These are phyloP conservation scores for Rhodomyrtus tomentosa DNA, from an alignment of 345 rosid species.

Conservation along the genomic window DNA sequence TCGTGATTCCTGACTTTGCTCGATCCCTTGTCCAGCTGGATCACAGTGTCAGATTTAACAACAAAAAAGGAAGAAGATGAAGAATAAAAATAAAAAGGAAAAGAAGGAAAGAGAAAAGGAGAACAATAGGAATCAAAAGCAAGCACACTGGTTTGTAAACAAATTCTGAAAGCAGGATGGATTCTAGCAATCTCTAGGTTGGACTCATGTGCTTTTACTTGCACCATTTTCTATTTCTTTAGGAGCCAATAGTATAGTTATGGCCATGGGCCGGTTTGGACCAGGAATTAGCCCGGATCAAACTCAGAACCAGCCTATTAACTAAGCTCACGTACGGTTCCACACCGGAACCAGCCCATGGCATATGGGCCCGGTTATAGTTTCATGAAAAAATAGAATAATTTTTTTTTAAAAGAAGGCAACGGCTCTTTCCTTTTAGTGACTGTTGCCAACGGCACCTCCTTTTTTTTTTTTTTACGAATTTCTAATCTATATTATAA, in stretches of 20 bases:
- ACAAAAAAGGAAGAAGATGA: neutral
- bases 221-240: neutral
- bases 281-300: no score
- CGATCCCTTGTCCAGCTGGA: neutral
- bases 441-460: no score
- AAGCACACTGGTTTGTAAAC: neutral
- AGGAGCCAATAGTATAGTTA: neutral
- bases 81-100: neutral
- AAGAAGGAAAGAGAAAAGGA: neutral
- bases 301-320: no score
- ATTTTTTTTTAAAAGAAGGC: no score
- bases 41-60: neutral
- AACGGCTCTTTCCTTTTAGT: no score
- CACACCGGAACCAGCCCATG: no score
- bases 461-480: no score
- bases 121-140: neutral
- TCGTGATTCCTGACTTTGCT: conserved; percentile 21
- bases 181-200: neutral
- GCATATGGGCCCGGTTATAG: no score
- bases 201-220: neutral
- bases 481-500: no score
- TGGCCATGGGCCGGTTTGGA: no score
- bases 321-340: no score
- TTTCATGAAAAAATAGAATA: no score
- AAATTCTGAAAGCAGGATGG: neutral